Evolutionary conservation across 1,139 yeast genomes (phyloP), one percentile per base, ranked within the genome.

Genomic region (Scheffersomyces quercinus): DNA sequence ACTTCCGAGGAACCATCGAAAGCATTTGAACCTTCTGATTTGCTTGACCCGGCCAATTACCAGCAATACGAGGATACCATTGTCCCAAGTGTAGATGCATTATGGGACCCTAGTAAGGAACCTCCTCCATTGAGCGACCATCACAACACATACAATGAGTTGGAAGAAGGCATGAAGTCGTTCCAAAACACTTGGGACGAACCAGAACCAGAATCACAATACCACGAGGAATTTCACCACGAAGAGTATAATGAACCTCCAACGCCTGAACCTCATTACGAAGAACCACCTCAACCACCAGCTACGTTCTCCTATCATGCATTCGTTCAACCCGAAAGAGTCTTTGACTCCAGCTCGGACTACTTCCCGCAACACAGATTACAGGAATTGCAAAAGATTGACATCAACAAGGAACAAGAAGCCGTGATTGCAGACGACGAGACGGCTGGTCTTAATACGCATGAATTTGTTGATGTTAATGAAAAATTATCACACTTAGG

Each of bases 61-160:
- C 59, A 55, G 39, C 56, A 57, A 8, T 53, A 60, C 42, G 55
- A 60, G 26, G 52, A 46, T 41, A 41, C 47, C 24, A 44, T 46
- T 39, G 52, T 45, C 29, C 58, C 54, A n/a, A 54, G 64, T 9
- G 51, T 51, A 13, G 74, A 66, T 38, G 53, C 69, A 5, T 51
- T 58, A 40, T 74, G 79, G 79, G 73, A 74, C 42, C 70, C 78
- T 2, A 53, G 75, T 0, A 53, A 40, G 13, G 67, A 62, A 42
- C 60, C 71, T n/a, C 79, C 79, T 1, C 62, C 62, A 3, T 31
- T 40, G 8, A 45, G 48, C 2, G 24, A 39, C 5, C 43, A 52
- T 1, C 42, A 33, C 12, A 38, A 40, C 26, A 42, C 29, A 10
- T 40, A 32, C 65, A 70, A 34, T 50, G 45, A 39, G 28, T 42